Conservation (phyloP, 495 filamentous ascomycete species). For the Darksidea phi region DNA sequence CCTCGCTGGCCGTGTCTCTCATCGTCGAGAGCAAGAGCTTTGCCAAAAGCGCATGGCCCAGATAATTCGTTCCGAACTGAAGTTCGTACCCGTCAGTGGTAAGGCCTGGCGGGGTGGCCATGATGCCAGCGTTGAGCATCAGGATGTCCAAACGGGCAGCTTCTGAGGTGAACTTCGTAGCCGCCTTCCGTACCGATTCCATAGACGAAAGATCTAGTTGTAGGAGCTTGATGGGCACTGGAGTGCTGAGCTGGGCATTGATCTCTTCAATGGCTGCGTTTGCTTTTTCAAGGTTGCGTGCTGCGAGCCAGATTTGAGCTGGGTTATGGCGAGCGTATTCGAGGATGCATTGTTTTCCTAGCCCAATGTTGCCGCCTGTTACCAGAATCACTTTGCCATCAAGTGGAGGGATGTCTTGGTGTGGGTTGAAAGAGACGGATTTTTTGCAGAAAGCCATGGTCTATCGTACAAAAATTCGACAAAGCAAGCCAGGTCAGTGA, state of each 20-base stretch:
- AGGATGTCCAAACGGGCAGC: constrained; percentile 28
- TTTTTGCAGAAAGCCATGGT: neutral
- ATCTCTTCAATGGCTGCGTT: constrained; percentile 9
- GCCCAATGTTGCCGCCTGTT: constrained; percentile 38
- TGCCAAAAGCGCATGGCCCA: constrained; percentile 30
- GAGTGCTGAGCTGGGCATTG: neutral
- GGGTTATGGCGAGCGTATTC: constrained; percentile 38
- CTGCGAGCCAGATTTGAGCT: constrained; percentile 33
- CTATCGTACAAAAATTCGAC: neutral
- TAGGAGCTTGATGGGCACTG: constrained; percentile 13
- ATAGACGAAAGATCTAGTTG: constrained; percentile 31
- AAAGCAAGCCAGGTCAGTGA: no score
- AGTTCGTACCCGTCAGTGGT: constrained; percentile 33
- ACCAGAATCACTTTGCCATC: constrained; percentile 34
- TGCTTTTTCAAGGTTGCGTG: constrained; percentile 11
- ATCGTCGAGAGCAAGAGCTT: constrained; percentile 19
- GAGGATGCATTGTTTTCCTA: constrained; percentile 36
- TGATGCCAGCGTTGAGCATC: constrained; percentile 35
- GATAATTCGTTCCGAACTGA: constrained; percentile 31
- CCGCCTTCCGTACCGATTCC: constrained; percentile 20
- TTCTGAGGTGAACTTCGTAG: constrained; percentile 1
- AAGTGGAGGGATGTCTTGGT: constrained; percentile 34
- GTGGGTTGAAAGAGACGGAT: constrained; percentile 37
- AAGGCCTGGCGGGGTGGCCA: neutral
- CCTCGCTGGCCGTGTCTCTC: neutral